phyloP scores from a whole-genome alignment of 345 rosid species.

The Moringa oleifera region DNA sequence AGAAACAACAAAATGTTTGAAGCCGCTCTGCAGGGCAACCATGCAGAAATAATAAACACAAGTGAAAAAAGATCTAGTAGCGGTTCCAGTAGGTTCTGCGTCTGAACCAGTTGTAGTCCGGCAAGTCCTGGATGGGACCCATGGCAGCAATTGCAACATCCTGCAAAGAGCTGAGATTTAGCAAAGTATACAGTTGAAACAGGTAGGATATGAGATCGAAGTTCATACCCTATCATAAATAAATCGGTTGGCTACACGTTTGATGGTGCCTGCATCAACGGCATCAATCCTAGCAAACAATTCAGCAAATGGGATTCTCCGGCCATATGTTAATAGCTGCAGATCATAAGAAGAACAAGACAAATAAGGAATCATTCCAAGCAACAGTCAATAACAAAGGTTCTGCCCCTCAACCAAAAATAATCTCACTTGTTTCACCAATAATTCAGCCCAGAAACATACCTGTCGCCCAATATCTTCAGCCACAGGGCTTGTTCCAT shows the following conservation, averaged over 20 bases:
- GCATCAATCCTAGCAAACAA: constrained; percentile 92
- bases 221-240: constrained; percentile 73
- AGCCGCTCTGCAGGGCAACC: background rate
- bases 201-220: background rate
- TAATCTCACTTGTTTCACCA: too few relatives aligned
- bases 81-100: constrained; percentile 98
- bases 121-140: constrained; percentile 89
- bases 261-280: constrained; percentile 76
- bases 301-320: constrained; percentile 88
- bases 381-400: too few relatives aligned
- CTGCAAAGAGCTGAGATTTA: constrained; percentile 28
- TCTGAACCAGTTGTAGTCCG: constrained; percentile 97
- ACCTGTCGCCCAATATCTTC: constrained; percentile 99
- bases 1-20: constrained; percentile 18
- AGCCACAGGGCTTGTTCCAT: constrained; percentile 93
- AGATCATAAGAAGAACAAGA: constrained; percentile 9
- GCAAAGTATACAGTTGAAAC: background rate
- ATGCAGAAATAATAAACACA: background rate
- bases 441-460: too few relatives aligned
- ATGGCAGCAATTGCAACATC: constrained; percentile 92
- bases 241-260: constrained; percentile 87
- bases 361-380: too few relatives aligned
- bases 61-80: constrained; percentile 35
- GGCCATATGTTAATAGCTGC: constrained; percentile 93
- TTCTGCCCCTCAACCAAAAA: too few relatives aligned